phyloP scores from a whole-genome alignment of 805 yeast species.

The Naumovozyma baii region DNA sequence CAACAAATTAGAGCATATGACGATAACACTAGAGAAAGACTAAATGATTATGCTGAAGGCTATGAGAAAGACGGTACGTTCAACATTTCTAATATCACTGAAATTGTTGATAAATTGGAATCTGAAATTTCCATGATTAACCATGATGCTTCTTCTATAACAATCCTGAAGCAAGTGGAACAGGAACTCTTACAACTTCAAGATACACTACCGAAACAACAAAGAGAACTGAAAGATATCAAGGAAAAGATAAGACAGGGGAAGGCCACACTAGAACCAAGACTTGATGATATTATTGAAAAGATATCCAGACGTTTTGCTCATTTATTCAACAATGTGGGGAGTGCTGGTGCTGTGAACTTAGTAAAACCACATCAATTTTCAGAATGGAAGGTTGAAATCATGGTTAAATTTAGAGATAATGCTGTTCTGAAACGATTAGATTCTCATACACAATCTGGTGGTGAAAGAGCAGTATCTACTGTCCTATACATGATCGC shows the following conservation, averaged over 20 bases:
- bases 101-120: slow-evolving; percentile 36
- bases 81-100: slow-evolving; percentile 31
- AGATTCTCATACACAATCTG: slow-evolving; percentile 86
- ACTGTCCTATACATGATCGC: slow-evolving; percentile 87
- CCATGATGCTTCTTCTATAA: slow-evolving; percentile 33
- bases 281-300: slow-evolving; percentile 42
- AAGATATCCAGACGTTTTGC: slow-evolving; percentile 58
- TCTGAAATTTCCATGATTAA: slow-evolving; percentile 36
- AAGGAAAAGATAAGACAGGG: slow-evolving; percentile 34
- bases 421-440: slow-evolving; percentile 58
- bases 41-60: slow-evolving; percentile 35
- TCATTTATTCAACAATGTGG: slow-evolving; percentile 58
- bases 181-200: slow-evolving; percentile 16
- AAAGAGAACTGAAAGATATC: slow-evolving; percentile 17
- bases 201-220: slow-evolving; percentile 15
- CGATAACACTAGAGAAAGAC: slow-evolving; percentile 31
- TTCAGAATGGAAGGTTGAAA: slow-evolving; percentile 74
- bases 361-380: slow-evolving; percentile 42
- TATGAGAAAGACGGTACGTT: slow-evolving; percentile 31
- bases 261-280: slow-evolving; percentile 49
- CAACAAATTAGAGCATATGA: slow-evolving; percentile 29
- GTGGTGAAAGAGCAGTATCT: slow-evolving; percentile 95
- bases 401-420: slow-evolving; percentile 78
- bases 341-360: slow-evolving; percentile 76
- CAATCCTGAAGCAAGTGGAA: slow-evolving; percentile 26